Conservation (phyloP, 192 early-diverging fungal species). For the Coemansia javaensis region DNA sequence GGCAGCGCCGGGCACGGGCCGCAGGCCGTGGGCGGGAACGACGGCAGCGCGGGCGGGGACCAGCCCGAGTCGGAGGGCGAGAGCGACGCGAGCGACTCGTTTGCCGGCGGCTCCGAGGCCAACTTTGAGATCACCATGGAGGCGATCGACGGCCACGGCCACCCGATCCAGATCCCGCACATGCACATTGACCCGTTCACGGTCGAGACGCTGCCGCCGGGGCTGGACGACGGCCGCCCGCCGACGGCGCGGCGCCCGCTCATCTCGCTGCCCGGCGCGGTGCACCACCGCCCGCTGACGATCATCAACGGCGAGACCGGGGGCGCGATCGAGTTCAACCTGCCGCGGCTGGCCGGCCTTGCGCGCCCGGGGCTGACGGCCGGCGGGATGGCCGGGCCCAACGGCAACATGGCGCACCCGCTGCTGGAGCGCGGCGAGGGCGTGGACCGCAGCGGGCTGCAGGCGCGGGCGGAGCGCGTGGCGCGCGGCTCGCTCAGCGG, state of each 20-base stretch:
- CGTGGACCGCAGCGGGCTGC: constrained; percentile 15
- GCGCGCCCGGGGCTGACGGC: constrained; percentile 13
- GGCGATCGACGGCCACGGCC: constrained; percentile 20
- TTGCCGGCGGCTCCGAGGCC: constrained; percentile 20
- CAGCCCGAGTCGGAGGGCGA: too few relatives aligned
- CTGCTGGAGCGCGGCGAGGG: constrained; percentile 20
- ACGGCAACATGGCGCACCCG: constrained; percentile 37
- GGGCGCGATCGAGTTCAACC: constrained; percentile 7
- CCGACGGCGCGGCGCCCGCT: constrained; percentile 1
- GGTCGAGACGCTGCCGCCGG: constrained; percentile 20
- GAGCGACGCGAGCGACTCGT: constrained; percentile 32
- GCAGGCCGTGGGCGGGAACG: constrained; percentile 5
- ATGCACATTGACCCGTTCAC: too few relatives aligned
- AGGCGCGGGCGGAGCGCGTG: constrained; percentile 44
- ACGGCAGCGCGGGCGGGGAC: constrained; percentile 8
- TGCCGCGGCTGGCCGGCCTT: constrained; percentile 24
- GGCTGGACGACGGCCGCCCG: constrained; percentile 5
- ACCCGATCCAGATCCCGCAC: too few relatives aligned
- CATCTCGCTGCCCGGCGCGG: constrained; percentile 1
- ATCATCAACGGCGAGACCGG: constrained; percentile 13
- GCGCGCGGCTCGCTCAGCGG: constrained; percentile 22
- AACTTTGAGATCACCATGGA: constrained; percentile 46
- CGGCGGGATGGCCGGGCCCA: constrained; percentile 12
- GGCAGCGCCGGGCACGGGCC: constrained; percentile 7
- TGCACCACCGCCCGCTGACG: constrained; percentile 19